Conservation (phyloP, 768 basidiomycete species). For the Mycena haematopus region DNA sequence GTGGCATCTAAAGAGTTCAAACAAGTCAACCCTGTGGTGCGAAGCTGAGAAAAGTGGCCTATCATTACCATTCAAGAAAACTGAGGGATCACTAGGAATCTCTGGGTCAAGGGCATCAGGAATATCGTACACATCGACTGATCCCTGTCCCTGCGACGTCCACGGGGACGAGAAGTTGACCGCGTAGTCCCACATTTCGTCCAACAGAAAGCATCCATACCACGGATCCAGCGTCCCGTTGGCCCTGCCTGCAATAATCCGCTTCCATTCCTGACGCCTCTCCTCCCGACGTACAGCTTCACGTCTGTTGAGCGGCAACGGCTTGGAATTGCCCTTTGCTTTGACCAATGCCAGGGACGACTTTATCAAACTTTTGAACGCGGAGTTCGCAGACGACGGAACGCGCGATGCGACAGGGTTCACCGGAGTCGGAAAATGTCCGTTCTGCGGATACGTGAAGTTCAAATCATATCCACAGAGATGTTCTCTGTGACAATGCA, state of each 20-base stretch:
- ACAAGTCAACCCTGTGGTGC: not conserved
- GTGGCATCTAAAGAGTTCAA: conserved; percentile 43
- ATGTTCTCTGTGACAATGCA: conserved; percentile 47
- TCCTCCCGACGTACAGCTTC: conserved; percentile 31
- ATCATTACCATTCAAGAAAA: conserved; percentile 64
- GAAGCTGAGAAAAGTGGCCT: not conserved
- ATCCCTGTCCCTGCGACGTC: conserved; percentile 29
- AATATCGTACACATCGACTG: conserved; percentile 49
- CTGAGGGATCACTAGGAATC: conserved; percentile 37
- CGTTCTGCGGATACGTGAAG: conserved; percentile 70
- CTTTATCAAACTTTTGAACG: conserved; percentile 18
- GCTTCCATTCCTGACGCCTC: conserved; percentile 47
- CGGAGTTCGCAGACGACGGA: not conserved
- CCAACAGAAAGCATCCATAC: conserved; percentile 70
- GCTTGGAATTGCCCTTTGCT: conserved; percentile 12
- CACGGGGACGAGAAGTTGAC: conserved; percentile 73
- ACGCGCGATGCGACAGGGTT: conserved; percentile 5
- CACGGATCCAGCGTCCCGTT: conserved; percentile 61
- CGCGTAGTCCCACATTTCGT: conserved; percentile 74
- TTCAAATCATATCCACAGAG: conserved; percentile 72
- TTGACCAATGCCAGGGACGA: conserved; percentile 21
- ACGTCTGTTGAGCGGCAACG: conserved; percentile 32
- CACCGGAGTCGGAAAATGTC: conserved; percentile 51
- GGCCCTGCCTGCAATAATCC: conserved; percentile 51
- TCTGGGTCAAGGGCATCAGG: conserved; percentile 63